phyloP scores from a whole-genome alignment of 805 yeast species.

The Saccharomycopsis sp. region DNA sequence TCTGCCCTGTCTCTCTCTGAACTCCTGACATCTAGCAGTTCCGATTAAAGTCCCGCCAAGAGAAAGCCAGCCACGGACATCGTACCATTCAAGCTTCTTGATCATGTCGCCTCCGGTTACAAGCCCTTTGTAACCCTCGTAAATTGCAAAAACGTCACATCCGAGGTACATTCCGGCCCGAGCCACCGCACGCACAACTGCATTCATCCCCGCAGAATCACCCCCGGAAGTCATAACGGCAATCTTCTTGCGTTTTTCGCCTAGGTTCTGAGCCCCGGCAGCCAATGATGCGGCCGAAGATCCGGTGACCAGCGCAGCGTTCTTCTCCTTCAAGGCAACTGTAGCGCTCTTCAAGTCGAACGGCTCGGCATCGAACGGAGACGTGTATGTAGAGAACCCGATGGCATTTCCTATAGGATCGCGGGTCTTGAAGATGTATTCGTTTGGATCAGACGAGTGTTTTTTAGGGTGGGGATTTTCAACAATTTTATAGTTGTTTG shows the following conservation, averaged over 20 bases:
- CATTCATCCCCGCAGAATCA: constrained; percentile 98
- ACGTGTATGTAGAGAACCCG: constrained; percentile 45
- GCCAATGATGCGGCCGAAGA: neutral
- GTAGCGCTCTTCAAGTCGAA: constrained; percentile 22
- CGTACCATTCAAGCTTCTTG: constrained; percentile 82
- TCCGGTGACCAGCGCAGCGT: constrained; percentile 21
- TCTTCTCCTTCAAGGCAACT: constrained; percentile 24
- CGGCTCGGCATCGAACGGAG: constrained; percentile 32
- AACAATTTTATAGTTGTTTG: constrained; percentile 6
- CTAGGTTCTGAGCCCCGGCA: neutral
- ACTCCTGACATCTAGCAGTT: constrained; percentile 87
- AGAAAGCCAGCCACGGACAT: constrained; percentile 88
- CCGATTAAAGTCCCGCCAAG: constrained; percentile 96
- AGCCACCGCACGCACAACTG: constrained; percentile 91
- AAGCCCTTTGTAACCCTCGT: constrained; percentile 93
- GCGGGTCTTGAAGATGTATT: constrained; percentile 25
- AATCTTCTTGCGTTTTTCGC: constrained; percentile 44
- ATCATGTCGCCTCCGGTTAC: constrained; percentile 76
- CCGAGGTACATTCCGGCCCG: constrained; percentile 82
- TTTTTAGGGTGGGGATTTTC: constrained; percentile 7
- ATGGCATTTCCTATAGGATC: constrained; percentile 66
- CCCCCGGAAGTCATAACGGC: constrained; percentile 99
- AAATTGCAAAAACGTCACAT: constrained; percentile 86
- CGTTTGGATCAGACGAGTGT: neutral
- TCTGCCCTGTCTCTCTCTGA: constrained; percentile 82